These are phyloP conservation scores for Erythrophleum ivorense DNA, from an alignment of 331 rosid genomes.

Conservation along the genomic window DNA sequence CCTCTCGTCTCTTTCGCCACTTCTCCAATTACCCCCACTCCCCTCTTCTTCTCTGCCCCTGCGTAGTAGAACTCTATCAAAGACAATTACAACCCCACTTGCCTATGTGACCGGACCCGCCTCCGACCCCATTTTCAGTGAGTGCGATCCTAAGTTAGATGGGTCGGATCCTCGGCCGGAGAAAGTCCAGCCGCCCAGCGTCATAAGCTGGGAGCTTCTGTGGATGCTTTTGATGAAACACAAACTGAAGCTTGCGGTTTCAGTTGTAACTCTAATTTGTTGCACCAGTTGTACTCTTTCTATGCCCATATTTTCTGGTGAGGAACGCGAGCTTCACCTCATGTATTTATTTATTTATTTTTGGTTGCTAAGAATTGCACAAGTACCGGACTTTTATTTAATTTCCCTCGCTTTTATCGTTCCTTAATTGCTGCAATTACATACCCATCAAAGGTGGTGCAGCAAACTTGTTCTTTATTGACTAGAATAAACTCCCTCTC, in stretches of 20 bases:
- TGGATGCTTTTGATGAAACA: slow-evolving; percentile 68
- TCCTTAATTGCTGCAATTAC: slow-evolving; percentile 14
- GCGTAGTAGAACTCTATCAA: slow-evolving; percentile 1
- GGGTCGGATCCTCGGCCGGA: slow-evolving; percentile 38
- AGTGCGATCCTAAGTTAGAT: slow-evolving; percentile 55
- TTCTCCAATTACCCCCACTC: slow-evolving; percentile 36
- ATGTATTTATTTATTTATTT: background rate
- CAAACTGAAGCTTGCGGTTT: slow-evolving; percentile 64
- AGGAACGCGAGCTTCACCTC: background rate
- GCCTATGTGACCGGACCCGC: slow-evolving; percentile 85
- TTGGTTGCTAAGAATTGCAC: background rate
- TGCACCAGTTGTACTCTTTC: slow-evolving; percentile 88
- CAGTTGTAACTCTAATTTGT: slow-evolving; percentile 62
- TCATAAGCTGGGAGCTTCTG: slow-evolving; percentile 61
- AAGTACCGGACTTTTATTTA: background rate
- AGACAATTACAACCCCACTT: slow-evolving; percentile 37
- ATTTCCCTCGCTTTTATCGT: background rate
- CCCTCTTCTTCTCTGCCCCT: slow-evolving; percentile 42
- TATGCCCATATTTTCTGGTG: slow-evolving; percentile 90
- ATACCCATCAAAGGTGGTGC: background rate
- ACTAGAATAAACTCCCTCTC: background rate
- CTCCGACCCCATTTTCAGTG: slow-evolving; percentile 68
- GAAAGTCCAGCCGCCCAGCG: slow-evolving; percentile 39
- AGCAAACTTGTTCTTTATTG: background rate
- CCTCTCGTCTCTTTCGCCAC: slow-evolving; percentile 28